phyloP scores from a whole-genome alignment of 768 basidiomycete species.

The Tephrocybe rancida region DNA sequence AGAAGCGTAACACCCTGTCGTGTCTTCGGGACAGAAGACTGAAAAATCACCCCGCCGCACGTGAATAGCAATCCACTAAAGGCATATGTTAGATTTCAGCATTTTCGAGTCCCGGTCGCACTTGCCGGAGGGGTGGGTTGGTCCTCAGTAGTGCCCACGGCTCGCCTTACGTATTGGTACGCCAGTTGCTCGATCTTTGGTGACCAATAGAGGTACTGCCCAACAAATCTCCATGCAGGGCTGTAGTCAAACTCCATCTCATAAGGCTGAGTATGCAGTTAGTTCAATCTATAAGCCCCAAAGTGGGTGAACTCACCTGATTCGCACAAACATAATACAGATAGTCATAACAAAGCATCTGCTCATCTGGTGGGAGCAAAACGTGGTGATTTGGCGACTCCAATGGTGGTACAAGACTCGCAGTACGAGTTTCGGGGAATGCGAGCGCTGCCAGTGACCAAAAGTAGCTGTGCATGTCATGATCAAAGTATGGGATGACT shows the following conservation, averaged over 20 bases:
- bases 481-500: conserved; percentile 43
- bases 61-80: conserved; percentile 60
- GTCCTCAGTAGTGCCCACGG: conserved; percentile 39
- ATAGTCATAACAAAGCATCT: conserved; percentile 54
- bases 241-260: conserved; percentile 60
- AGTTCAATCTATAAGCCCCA: conserved; percentile 4
- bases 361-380: conserved; percentile 52
- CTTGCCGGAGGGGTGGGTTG: conserved; percentile 49
- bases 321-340: conserved; percentile 50
- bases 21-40: conserved; percentile 43
- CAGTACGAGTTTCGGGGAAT: conserved; percentile 44
- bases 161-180: conserved; percentile 44
- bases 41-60: conserved; percentile 58
- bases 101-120: conserved; percentile 6
- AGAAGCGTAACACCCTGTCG: conserved; percentile 55
- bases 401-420: conserved; percentile 38
- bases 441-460: conserved; percentile 49
- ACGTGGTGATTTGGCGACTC: conserved; percentile 42
- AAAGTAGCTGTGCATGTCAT: conserved; percentile 47
- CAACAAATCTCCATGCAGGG: conserved; percentile 61
- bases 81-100: not conserved
- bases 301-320: conserved; percentile 34
- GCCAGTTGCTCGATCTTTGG: conserved; percentile 42
- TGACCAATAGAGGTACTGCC: conserved; percentile 53
- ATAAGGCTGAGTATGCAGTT: conserved; percentile 37